phyloP scores from a whole-genome alignment of 495 filamentous ascomycete species.

The Neurospora cerealis region DNA sequence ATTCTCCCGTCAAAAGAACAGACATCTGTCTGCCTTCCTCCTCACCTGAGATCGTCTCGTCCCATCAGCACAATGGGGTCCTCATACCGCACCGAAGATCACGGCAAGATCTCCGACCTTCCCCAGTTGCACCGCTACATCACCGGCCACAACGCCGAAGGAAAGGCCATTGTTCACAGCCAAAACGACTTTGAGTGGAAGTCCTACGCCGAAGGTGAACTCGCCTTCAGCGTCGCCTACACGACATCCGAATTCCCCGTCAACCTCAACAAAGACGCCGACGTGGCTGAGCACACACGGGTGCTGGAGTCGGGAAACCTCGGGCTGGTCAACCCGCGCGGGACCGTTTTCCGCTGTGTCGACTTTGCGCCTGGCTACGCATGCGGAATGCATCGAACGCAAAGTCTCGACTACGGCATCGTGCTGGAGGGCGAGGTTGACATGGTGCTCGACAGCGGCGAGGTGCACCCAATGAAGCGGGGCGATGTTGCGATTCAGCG shows the following conservation, averaged over 20 bases:
- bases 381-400: conserved; percentile 60
- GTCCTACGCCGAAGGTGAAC: conserved; percentile 19
- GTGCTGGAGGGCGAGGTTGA: conserved; percentile 66
- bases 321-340: conserved; percentile 37
- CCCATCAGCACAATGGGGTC: neutral
- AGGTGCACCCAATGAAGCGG: conserved; percentile 40
- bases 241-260: conserved; percentile 48
- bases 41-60: neutral
- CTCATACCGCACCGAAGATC: neutral
- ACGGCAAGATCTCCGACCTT: conserved; percentile 23
- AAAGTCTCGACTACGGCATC: conserved; percentile 65
- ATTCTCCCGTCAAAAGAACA: neutral
- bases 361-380: conserved; percentile 47
- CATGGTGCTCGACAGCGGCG: conserved; percentile 52
- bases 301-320: conserved; percentile 25
- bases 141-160: conserved; percentile 28
- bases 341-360: conserved; percentile 49
- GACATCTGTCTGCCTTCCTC: neutral
- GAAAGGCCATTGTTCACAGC: conserved; percentile 28
- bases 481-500: conserved; percentile 59
- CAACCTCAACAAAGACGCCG: conserved; percentile 40
- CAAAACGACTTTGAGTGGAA: conserved; percentile 22
- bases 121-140: conserved; percentile 27
- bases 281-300: conserved; percentile 33
- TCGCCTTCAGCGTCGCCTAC: conserved; percentile 27